These are phyloP conservation scores for Populus ilicifolia DNA, from an alignment of 345 rosid genomes.

Conservation along the genomic window DNA sequence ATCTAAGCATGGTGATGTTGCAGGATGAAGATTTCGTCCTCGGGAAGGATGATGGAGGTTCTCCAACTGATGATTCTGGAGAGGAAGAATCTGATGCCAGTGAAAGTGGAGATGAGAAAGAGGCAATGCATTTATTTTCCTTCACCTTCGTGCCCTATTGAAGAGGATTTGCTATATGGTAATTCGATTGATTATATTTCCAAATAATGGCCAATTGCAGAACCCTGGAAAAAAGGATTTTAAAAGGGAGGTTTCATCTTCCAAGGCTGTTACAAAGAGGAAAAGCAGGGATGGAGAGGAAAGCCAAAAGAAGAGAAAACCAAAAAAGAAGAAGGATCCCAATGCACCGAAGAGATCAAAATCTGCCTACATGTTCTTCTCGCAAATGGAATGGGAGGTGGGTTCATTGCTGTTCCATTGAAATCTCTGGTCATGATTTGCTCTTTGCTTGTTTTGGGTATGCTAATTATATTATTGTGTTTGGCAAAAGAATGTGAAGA, in stretches of 20 bases:
- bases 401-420: conserved; percentile 2
- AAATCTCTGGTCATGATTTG: not conserved
- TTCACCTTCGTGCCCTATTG: not conserved
- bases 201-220: conserved; percentile 35
- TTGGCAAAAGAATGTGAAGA: conserved; percentile 62
- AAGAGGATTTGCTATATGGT: not conserved
- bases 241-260: conserved; percentile 57
- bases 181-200: conserved; percentile 7
- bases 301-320: conserved; percentile 67
- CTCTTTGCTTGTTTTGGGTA: not conserved
- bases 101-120: conserved; percentile 65
- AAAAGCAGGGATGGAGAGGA: conserved; percentile 61
- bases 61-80: conserved; percentile 97
- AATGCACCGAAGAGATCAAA: conserved; percentile 86
- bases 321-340: conserved; percentile 90
- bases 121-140: conserved; percentile 44
- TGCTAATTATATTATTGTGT: conserved; percentile 9
- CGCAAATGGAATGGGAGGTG: conserved; percentile 87
- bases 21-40: conserved; percentile 93
- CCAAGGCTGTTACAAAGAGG: conserved; percentile 62
- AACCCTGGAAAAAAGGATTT: conserved; percentile 66
- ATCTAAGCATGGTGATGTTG: conserved; percentile 15
- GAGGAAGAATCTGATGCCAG: conserved; percentile 69
- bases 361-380: conserved; percentile 70
- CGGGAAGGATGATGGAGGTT: conserved; percentile 84